These are phyloP conservation scores for Elsinoe batatas DNA, from an alignment of 2,329 filamentous ascomycete species.

Conservation along the genomic window DNA sequence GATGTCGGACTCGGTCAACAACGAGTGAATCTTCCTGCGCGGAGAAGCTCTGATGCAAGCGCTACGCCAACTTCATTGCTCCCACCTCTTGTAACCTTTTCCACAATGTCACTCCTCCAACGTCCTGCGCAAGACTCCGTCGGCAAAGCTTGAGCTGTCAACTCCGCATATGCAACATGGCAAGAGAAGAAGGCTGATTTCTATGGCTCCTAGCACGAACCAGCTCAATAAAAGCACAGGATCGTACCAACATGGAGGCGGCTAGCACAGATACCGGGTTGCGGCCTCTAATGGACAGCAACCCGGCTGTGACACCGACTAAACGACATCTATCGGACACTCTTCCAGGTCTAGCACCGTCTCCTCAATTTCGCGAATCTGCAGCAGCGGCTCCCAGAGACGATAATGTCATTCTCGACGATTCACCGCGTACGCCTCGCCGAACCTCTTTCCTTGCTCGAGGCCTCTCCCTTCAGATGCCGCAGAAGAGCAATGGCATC, in stretches of 20 bases:
- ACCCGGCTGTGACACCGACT: slow-evolving; percentile 5
- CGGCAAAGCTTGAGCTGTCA: too few species aligned
- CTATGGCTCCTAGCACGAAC: neutral
- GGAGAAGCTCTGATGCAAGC: too few species aligned
- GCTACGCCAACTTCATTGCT: too few species aligned
- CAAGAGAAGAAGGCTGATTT: neutral
- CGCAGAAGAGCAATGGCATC: slow-evolving; percentile 41
- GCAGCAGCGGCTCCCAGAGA: slow-evolving; percentile 30
- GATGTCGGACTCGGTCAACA: too few species aligned
- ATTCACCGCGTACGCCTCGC: slow-evolving; percentile 51
- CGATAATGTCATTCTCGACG: slow-evolving; percentile 33
- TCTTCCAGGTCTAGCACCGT: slow-evolving; percentile 29
- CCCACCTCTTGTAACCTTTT: too few species aligned
- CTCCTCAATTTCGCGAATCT: slow-evolving; percentile 36
- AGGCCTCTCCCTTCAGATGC: slow-evolving; percentile 62
- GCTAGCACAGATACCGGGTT: slow-evolving; percentile 2
- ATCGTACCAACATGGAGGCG: slow-evolving; percentile 12
- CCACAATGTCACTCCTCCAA: neutral
- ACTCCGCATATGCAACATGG: neutral
- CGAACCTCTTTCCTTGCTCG: slow-evolving; percentile 53
- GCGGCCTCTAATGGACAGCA: slow-evolving; percentile 2
- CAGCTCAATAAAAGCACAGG: neutral
- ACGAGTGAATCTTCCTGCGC: too few species aligned
- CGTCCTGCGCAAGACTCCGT: too few species aligned
- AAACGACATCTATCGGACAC: slow-evolving; percentile 7